Conservation (phyloP, 1,284 basidiomycete species). For the Cryptococcus jaspeensis region DNA sequence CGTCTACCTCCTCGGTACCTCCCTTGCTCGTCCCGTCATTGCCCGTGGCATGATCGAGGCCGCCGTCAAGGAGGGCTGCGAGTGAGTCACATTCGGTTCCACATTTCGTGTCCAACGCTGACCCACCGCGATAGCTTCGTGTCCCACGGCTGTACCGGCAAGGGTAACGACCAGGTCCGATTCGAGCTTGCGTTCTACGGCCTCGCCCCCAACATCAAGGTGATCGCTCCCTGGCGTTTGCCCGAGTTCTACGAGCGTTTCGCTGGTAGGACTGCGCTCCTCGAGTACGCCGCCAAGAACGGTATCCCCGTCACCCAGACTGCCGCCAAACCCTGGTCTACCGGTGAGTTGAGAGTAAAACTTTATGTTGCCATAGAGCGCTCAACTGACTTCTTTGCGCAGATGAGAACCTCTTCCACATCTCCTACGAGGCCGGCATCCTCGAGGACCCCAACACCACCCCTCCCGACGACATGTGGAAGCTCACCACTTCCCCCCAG, state of each 20-base stretch:
- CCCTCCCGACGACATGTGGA: slow-evolving; percentile 99
- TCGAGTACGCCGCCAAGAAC: slow-evolving; percentile 85
- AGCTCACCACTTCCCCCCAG: slow-evolving; percentile 83
- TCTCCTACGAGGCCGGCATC: slow-evolving; percentile 98
- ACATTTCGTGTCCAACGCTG: no score
- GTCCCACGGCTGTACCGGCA: slow-evolving; percentile 97
- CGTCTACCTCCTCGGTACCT: slow-evolving; percentile 97
- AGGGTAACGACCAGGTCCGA: slow-evolving; percentile 99
- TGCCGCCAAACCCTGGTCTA: slow-evolving; percentile 97
- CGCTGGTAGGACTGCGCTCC: slow-evolving; percentile 87
- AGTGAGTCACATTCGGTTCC: no score
- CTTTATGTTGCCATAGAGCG: not conserved
- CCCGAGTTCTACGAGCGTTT: slow-evolving; percentile 98
- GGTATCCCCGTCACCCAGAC: slow-evolving; percentile 94
- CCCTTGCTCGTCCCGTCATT: slow-evolving; percentile 96
- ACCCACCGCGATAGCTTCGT: no score
- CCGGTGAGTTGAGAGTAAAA: no score
- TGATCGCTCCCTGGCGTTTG: slow-evolving; percentile 96
- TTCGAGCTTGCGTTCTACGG: slow-evolving; percentile 99
- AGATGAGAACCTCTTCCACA: slow-evolving; percentile 99
- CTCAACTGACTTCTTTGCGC: not conserved
- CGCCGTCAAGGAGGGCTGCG: slow-evolving; percentile 87
- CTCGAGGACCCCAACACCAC: slow-evolving; percentile 95
- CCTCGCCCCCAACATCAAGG: slow-evolving; percentile 97
- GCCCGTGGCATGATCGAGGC: slow-evolving; percentile 97